Base-by-base conservation (phyloP, 371 early-diverging fungal genomes). In the Mucor lusitanicus region DNA sequence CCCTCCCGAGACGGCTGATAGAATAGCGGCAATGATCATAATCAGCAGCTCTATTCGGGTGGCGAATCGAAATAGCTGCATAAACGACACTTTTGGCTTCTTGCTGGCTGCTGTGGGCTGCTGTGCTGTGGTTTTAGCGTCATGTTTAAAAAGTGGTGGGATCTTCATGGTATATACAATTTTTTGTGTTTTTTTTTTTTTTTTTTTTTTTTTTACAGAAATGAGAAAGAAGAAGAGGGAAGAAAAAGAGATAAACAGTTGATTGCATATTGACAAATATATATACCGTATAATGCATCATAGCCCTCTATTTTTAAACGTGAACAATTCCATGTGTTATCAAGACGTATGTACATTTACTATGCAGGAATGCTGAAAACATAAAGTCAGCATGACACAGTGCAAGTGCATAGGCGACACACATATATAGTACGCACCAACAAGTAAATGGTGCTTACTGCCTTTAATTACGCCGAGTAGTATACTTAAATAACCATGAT, bases 11-110 rank as follows among this genome's bases (percentile, higher is more conserved):
- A 66, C 66, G 4, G 67, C 59, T 17, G 80, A 76, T 30, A 57
- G 71, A 9, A 75, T 46, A 2, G 28, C 40, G 3, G 76, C 74
- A 21, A 69, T 37, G 6, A 65, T 3, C 30, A 79, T 65, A 68
- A 79, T 56, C 0, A 73, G 12, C 5, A 60, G n/a, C 42, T 77
- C 80, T 0, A 28, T 23, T 25, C 56, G 39, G 3, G 72, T 74
- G 15, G 79, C 64, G 48, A 81, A 81, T 61, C 76, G 75, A 62
- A 81, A 81, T 15, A 81, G 62, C 13, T 67, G 56, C 21, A 74
- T 58, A 4, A 81, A 53, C 0, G 76, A 70, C 2, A 81, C 68
- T 17, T 64, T 70, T 48, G 56, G 86, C 76, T 53, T 30, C 17
- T 69, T 75, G 2, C 1, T 25, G 21, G 3, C 12, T 23, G 25